A percentile compares a stretch with the other conserved stretches of the same genome.
Evolutionary conservation across 2,329 filamentous ascomycete genomes (phyloP).

Genomic region (Boeremia exigua): DNA sequence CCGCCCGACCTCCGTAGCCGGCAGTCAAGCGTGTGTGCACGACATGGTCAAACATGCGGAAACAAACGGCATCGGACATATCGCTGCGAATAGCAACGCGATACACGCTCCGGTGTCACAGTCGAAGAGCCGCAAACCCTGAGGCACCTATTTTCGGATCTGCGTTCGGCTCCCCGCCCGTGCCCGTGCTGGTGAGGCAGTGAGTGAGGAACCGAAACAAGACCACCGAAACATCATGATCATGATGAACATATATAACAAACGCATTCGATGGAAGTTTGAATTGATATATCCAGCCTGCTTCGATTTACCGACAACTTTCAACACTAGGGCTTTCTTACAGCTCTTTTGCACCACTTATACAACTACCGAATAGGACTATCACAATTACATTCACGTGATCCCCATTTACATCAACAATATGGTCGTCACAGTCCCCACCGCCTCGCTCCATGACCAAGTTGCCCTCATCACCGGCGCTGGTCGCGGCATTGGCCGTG

Average conservation of each 20-base stretch:
- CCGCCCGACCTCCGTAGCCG: slow-evolving; percentile 38
- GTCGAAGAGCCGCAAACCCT: slow-evolving; percentile 32
- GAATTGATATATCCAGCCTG: slow-evolving; percentile 15
- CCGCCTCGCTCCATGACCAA: slow-evolving; percentile 59
- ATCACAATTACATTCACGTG: slow-evolving; percentile 22
- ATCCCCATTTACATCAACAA: slow-evolving; percentile 24
- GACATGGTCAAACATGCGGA: slow-evolving; percentile 23
- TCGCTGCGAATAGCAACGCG: slow-evolving; percentile 20
- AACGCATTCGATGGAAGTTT: not conserved
- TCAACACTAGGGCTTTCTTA: not conserved
- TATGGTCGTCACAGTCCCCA: slow-evolving; percentile 53
- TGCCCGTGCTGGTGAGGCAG: slow-evolving; percentile 23
- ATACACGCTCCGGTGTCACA: slow-evolving; percentile 21
- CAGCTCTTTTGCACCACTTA: not conserved
- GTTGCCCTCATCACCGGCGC: slow-evolving; percentile 68
- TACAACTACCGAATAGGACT: slow-evolving; percentile 18
- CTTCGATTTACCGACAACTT: not conserved
- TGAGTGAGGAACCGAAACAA: slow-evolving; percentile 21
- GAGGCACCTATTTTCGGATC: slow-evolving; percentile 30
- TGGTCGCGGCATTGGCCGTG: slow-evolving; percentile 70
- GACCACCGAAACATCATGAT: slow-evolving; percentile 12
- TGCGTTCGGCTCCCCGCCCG: slow-evolving; percentile 34
- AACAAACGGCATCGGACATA: slow-evolving; percentile 18
- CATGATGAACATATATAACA: slow-evolving; percentile 15
- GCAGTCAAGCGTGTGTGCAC: slow-evolving; percentile 15